Conservation (phyloP, 331 rosid genomes). For the Quercus lobata region DNA sequence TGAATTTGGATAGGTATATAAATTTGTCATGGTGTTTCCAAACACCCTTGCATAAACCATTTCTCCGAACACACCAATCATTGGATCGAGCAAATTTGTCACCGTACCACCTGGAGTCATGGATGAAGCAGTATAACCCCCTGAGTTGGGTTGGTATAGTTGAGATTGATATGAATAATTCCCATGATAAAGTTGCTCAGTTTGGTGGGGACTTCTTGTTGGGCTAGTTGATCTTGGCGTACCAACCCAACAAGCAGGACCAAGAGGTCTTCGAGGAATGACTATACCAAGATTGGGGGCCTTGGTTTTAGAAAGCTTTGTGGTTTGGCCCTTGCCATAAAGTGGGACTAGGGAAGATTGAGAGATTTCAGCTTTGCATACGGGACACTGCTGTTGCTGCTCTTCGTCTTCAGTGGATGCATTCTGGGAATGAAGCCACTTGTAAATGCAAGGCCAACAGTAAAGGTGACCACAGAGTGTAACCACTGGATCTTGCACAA, state of each 20-base stretch:
- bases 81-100: neutral
- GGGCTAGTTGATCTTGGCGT: conserved; percentile 27
- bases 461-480: conserved; percentile 95
- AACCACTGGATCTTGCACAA: conserved; percentile 87
- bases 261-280: conserved; percentile 64
- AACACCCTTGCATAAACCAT: conserved; percentile 20
- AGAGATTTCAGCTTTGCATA: conserved; percentile 80
- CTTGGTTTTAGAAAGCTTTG: conserved; percentile 37
- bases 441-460: conserved; percentile 98
- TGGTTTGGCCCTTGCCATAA: conserved; percentile 56
- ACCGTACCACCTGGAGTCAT: conserved; percentile 34
- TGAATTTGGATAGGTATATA: conserved; percentile 22
- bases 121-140: conserved; percentile 22
- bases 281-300: conserved; percentile 28
- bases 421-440: conserved; percentile 56
- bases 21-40: conserved; percentile 9
- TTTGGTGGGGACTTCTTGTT: conserved; percentile 20
- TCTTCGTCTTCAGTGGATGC: conserved; percentile 28
- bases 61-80: conserved; percentile 12
- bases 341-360: conserved; percentile 67
- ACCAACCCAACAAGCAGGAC: conserved; percentile 35
- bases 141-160: conserved; percentile 29
- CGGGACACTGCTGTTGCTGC: conserved; percentile 58
- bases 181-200: conserved; percentile 28
- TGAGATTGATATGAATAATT: conserved; percentile 25